phyloP scores from a whole-genome alignment of 2,329 filamentous ascomycete species.

The Cladosporium sp. region DNA sequence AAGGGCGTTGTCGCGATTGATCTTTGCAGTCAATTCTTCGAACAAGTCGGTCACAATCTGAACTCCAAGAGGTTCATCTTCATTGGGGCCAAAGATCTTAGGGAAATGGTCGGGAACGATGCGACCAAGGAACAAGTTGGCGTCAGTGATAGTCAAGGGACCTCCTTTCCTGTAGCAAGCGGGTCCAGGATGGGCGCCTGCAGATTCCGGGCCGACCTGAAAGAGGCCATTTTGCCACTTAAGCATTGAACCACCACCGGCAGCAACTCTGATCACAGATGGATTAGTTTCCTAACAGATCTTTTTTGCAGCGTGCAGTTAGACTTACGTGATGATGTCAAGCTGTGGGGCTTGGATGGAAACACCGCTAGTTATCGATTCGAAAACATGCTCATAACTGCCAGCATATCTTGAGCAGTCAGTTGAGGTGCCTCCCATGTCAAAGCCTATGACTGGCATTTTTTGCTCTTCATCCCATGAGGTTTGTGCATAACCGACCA shows the following conservation, averaged over 20 bases:
- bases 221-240: slow-evolving; percentile 16
- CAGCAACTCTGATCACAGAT: too few species aligned
- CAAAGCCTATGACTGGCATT: slow-evolving; percentile 68
- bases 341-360: slow-evolving; percentile 18
- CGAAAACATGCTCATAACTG: slow-evolving; percentile 17
- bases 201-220: slow-evolving; percentile 19
- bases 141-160: slow-evolving; percentile 32
- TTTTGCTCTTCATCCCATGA: slow-evolving; percentile 74
- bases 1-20: slow-evolving; percentile 22
- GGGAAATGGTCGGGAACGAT: slow-evolving; percentile 29
- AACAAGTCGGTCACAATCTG: slow-evolving; percentile 17
- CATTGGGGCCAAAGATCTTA: slow-evolving; percentile 31
- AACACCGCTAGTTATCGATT: slow-evolving; percentile 16
- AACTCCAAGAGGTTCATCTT: slow-evolving; percentile 24
- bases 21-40: slow-evolving; percentile 16
- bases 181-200: slow-evolving; percentile 29
- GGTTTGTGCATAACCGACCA: slow-evolving; percentile 81
- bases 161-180: slow-evolving; percentile 34
- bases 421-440: slow-evolving; percentile 19
- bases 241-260: slow-evolving; percentile 17
- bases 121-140: slow-evolving; percentile 31
- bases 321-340: slow-evolving; percentile 22
- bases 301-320: too few species aligned
- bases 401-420: slow-evolving; percentile 16
- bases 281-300: too few species aligned